These are phyloP conservation scores for Phytopythium helicoides DNA, from an alignment of 352 stramenopile species.

Conservation along the genomic window DNA sequence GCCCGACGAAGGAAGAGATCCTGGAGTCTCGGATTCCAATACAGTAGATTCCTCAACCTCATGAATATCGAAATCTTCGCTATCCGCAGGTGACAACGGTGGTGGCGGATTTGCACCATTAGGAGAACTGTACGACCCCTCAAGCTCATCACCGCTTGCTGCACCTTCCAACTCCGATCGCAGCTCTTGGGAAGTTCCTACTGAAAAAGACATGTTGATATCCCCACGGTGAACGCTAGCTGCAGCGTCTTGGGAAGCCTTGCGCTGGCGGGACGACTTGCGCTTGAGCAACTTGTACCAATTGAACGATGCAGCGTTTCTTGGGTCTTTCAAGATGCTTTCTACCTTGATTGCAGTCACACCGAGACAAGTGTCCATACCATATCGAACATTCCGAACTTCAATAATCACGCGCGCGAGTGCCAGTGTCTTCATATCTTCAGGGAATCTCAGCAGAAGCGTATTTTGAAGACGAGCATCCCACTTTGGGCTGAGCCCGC, in stretches of 20 bases:
- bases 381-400: slow-evolving; percentile 81
- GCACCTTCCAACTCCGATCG: slow-evolving; percentile 56
- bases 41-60: slow-evolving; percentile 41
- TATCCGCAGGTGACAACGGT: slow-evolving; percentile 26
- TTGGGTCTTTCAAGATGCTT: slow-evolving; percentile 74
- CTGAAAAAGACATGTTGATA: slow-evolving; percentile 75
- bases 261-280: slow-evolving; percentile 61
- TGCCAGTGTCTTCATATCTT: slow-evolving; percentile 54
- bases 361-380: slow-evolving; percentile 82
- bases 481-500: slow-evolving; percentile 72
- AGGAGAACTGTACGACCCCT: slow-evolving; percentile 22
- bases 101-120: slow-evolving; percentile 20
- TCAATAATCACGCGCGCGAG: slow-evolving; percentile 83
- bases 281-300: slow-evolving; percentile 87
- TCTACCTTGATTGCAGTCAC: slow-evolving; percentile 81
- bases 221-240: slow-evolving; percentile 71
- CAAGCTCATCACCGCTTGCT: slow-evolving; percentile 27
- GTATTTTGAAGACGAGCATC: slow-evolving; percentile 78
- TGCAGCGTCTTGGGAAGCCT: slow-evolving; percentile 34
- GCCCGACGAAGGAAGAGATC: slow-evolving; percentile 46
- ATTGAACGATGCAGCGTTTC: slow-evolving; percentile 78
- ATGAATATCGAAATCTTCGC: slow-evolving; percentile 37
- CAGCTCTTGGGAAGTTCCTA: slow-evolving; percentile 81
- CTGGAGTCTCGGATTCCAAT: slow-evolving; percentile 28
- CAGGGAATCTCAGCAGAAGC: slow-evolving; percentile 66